phyloP scores from a whole-genome alignment of 2,329 filamentous ascomycete genomes.

The Fusarium nematophilum region DNA sequence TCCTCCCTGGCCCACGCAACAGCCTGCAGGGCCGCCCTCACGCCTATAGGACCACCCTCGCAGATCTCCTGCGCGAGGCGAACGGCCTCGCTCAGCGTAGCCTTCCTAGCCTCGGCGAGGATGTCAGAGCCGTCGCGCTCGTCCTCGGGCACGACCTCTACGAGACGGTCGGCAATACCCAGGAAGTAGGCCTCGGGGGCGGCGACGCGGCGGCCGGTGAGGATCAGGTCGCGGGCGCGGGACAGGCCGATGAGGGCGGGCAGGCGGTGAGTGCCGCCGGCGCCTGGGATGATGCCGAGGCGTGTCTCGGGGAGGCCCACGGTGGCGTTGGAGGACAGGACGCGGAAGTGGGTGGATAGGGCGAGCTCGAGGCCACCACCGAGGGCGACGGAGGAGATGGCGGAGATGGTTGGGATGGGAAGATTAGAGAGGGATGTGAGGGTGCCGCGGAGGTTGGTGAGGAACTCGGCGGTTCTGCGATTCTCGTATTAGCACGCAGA shows the following conservation, averaged over 20 bases:
- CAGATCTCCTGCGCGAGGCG: constrained; percentile 86
- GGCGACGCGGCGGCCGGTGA: constrained; percentile 87
- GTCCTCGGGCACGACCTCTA: constrained; percentile 77
- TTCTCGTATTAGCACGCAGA: constrained; percentile 1
- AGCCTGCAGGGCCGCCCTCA: constrained; percentile 82
- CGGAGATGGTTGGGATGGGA: constrained; percentile 89
- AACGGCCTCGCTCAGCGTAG: constrained; percentile 80
- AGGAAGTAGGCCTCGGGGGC: constrained; percentile 91
- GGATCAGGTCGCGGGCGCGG: constrained; percentile 88
- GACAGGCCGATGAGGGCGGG: constrained; percentile 82
- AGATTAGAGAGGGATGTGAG: constrained; percentile 79
- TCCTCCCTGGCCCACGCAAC: constrained; percentile 78
- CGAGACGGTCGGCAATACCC: constrained; percentile 88
- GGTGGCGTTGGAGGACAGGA: constrained; percentile 81
- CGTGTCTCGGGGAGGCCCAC: constrained; percentile 92
- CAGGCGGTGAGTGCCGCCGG: constrained; percentile 90
- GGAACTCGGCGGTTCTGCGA: constrained; percentile 80
- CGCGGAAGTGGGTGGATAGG: constrained; percentile 87
- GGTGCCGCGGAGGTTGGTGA: constrained; percentile 79
- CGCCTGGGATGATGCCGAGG: constrained; percentile 93
- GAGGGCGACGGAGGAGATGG: constrained; percentile 85
- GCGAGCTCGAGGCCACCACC: constrained; percentile 95
- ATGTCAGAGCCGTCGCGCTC: constrained; percentile 56
- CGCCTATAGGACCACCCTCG: constrained; percentile 86
- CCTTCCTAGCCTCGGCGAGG: constrained; percentile 69